Evolutionary conservation across 2,329 filamentous ascomycete genomes (phyloP), one percentile per base, ranked within the genome.

Genomic region (Cordyceps pruinosa): DNA sequence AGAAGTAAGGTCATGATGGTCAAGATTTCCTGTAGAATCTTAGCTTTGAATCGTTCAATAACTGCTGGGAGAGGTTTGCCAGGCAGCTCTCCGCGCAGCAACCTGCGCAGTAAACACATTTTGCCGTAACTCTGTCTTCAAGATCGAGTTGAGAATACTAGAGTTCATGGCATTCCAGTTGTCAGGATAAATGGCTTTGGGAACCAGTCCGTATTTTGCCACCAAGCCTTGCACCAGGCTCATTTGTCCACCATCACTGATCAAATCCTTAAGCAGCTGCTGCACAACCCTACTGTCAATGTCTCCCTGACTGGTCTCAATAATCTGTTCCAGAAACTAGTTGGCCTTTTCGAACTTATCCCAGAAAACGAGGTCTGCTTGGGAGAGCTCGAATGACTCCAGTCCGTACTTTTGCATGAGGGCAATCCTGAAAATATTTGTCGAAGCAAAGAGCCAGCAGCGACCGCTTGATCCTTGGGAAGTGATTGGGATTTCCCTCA

Each of bases 271-370:
- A 28, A 93, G 75, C 4, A 96, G 73, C 4, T 80, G 80, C 68
- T 91, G 86, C 3, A 96, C 79, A 4, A 95, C 73, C 10, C 91
- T 76, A 23, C 85, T 80, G 62, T 92, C 88, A 1, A 95, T 77
- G 34, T 86, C 83, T 64, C 90, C 80, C 52, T 77, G 75, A 0
- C 83, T 80, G 0, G 90, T 95, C 61, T 89, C 84, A 56, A 96
- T 81, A 60, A 93, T 83, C 66, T 89, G 87, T 72, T 95, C 90
- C 19, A 96, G 80, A 74, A 95, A 96, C 76, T 83, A 96, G 71
- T 96, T 96, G 9, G 87, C 80, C 72, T 96, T 96, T 72, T 96
- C 91, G 21, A 96, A 82, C 75, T 96, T 96, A 71, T 96, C 91
- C 87, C 88, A 95, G 79, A 90, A 96, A 75, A 93, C 96, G 4